Evolutionary conservation across 305 asterid genomes (phyloP).

Genomic region (Ilex paraguariensis): DNA sequence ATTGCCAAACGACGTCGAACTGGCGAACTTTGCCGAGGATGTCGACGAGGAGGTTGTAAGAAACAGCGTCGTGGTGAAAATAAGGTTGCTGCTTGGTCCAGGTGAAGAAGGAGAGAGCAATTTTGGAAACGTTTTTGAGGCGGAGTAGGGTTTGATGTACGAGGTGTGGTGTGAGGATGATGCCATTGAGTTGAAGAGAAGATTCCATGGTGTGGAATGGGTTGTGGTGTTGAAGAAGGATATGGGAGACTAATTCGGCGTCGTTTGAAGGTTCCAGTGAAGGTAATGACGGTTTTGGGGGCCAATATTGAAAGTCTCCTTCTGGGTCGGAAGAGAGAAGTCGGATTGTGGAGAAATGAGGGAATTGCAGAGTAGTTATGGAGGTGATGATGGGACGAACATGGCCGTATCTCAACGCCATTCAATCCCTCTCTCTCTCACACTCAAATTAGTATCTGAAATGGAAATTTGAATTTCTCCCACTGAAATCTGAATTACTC

Average conservation of each 20-base stretch:
- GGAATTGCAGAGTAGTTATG: background rate
- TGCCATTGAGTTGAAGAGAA: constrained; percentile 66
- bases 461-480: no score
- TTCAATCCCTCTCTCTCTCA: no score
- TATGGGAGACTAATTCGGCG: constrained; percentile 67
- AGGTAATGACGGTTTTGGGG: constrained; percentile 45
- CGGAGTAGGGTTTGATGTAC: constrained; percentile 84
- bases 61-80: constrained; percentile 39
- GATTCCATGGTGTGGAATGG: constrained; percentile 90
- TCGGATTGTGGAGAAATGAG: background rate
- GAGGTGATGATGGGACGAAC: background rate
- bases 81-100: constrained; percentile 34
- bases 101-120: constrained; percentile 73
- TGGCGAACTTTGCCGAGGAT: constrained; percentile 72
- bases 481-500: no score
- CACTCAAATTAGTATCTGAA: no score
- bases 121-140: constrained; percentile 58
- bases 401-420: background rate
- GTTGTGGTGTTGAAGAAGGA: constrained; percentile 76
- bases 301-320: background rate
- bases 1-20: constrained; percentile 84
- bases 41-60: constrained; percentile 62
- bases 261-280: constrained; percentile 48
- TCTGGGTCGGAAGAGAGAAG: background rate
- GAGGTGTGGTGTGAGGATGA: constrained; percentile 42